phyloP scores from a whole-genome alignment of 306 rosid species.

The Adenanthera pavonina region DNA sequence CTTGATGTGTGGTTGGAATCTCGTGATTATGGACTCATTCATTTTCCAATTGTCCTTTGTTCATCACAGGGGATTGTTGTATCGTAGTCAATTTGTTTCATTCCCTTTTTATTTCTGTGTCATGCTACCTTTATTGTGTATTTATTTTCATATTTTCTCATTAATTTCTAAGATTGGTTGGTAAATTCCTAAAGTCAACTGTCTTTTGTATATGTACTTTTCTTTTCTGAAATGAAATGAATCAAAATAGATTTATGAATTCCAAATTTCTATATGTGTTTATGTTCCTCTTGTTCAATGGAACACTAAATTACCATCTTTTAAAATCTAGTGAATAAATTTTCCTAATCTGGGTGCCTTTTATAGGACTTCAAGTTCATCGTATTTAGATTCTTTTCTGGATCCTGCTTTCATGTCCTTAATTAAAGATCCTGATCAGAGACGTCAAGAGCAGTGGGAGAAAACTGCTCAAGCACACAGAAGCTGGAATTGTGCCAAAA shows the following conservation, averaged over 20 bases:
- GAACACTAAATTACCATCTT: conserved; percentile 10
- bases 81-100: background rate
- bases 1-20: background rate
- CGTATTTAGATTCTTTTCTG: conserved; percentile 80
- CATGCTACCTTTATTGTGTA: background rate
- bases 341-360: conserved; percentile 27
- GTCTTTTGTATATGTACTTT: background rate
- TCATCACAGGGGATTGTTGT: background rate
- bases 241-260: background rate
- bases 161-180: background rate
- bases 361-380: conserved; percentile 61
- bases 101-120: background rate
- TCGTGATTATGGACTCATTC: background rate
- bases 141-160: background rate
- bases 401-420: conserved; percentile 99
- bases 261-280: background rate
- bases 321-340: conserved; percentile 26
- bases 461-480: conserved; percentile 90
- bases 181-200: background rate
- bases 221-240: background rate
- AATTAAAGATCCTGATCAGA: conserved; percentile 96
- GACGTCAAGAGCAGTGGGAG: conserved; percentile 97
- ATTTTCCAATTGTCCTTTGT: background rate
- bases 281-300: conserved; percentile 16
- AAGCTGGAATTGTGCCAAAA: conserved; percentile 83